phyloP scores from a whole-genome alignment of 169 alveolate genomes.

The Cryptosporidium baileyi region DNA sequence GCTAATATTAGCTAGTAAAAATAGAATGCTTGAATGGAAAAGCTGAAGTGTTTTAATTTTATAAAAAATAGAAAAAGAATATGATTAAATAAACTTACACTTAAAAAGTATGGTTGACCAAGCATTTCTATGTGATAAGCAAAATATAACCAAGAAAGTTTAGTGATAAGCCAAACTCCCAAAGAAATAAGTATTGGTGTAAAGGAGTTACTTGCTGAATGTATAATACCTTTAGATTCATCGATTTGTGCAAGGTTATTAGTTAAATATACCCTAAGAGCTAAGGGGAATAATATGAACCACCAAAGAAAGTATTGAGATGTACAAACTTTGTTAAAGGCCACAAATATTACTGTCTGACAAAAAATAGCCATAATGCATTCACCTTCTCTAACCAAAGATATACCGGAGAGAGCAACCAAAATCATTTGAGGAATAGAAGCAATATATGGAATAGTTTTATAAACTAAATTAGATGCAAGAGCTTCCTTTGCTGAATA shows the following conservation, averaged over 20 bases:
- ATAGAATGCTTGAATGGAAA: slow-evolving; percentile 73
- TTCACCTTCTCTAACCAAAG: slow-evolving; percentile 77
- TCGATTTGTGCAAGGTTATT: slow-evolving; percentile 64
- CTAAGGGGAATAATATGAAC: slow-evolving; percentile 83
- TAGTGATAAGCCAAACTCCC: slow-evolving; percentile 74
- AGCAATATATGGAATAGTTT: slow-evolving; percentile 77
- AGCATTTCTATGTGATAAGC: slow-evolving; percentile 76
- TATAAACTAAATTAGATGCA: slow-evolving; percentile 57
- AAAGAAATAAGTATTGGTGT: slow-evolving; percentile 49
- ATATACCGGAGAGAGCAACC: slow-evolving; percentile 74
- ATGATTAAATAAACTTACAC: slow-evolving; percentile 57
- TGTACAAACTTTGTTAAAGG: slow-evolving; percentile 94
- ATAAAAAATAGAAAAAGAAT: background rate
- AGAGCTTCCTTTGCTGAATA: slow-evolving; percentile 69
- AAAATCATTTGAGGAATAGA: slow-evolving; percentile 80
- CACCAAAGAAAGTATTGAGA: slow-evolving; percentile 93
- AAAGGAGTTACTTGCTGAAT: slow-evolving; percentile 15
- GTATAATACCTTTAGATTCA: slow-evolving; percentile 64
- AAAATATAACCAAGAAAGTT: slow-evolving; percentile 74
- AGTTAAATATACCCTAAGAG: slow-evolving; percentile 71
- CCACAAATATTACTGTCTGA: slow-evolving; percentile 91
- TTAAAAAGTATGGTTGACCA: slow-evolving; percentile 66
- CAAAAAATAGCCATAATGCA: slow-evolving; percentile 77
- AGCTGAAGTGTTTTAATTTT: slow-evolving; percentile 27
- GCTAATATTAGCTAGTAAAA: slow-evolving; percentile 73